Conservation (phyloP, 2,329 filamentous ascomycete genomes). For the Proliferodiscus dingleyae region DNA sequence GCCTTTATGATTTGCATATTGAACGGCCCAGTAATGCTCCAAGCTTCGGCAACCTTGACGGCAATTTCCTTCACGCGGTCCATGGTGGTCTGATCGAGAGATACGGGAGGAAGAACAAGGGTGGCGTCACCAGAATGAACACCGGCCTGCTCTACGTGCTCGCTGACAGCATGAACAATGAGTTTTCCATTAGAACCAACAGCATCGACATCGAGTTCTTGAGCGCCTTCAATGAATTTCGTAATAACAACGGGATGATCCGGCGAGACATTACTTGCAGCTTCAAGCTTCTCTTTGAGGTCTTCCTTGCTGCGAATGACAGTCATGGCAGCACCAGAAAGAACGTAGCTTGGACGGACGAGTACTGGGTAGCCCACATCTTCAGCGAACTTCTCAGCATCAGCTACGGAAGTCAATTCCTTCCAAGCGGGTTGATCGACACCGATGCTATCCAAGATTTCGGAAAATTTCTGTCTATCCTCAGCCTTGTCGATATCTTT, state of each 20-base stretch:
- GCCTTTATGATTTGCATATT: constrained; percentile 99
- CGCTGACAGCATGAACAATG: constrained; percentile 84
- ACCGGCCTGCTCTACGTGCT: constrained; percentile 95
- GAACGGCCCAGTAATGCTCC: constrained; percentile 96
- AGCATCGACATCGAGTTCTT: constrained; percentile 95
- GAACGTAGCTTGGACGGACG: constrained; percentile 89
- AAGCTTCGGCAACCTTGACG: constrained; percentile 91
- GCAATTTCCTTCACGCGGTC: constrained; percentile 92
- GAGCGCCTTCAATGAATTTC: constrained; percentile 94
- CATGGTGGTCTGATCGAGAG: constrained; percentile 72
- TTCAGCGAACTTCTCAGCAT: constrained; percentile 81
- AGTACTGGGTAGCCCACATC: constrained; percentile 89
- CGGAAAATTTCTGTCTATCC: constrained; percentile 96
- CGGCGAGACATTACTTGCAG: constrained; percentile 83
- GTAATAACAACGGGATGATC: constrained; percentile 98
- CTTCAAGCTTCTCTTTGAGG: constrained; percentile 90
- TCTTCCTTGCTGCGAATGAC: constrained; percentile 86
- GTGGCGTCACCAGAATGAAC: constrained; percentile 98
- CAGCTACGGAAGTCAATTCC: constrained; percentile 84
- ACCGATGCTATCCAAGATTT: constrained; percentile 93
- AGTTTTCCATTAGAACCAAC: constrained; percentile 84
- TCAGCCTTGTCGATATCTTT: constrained; percentile 96
- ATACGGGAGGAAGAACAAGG: constrained; percentile 80
- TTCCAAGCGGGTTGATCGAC: constrained; percentile 98
- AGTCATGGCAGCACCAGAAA: constrained; percentile 97